These are phyloP conservation scores for Metschnikowia sp. DNA, from an alignment of 805 yeast species.

Conservation along the genomic window DNA sequence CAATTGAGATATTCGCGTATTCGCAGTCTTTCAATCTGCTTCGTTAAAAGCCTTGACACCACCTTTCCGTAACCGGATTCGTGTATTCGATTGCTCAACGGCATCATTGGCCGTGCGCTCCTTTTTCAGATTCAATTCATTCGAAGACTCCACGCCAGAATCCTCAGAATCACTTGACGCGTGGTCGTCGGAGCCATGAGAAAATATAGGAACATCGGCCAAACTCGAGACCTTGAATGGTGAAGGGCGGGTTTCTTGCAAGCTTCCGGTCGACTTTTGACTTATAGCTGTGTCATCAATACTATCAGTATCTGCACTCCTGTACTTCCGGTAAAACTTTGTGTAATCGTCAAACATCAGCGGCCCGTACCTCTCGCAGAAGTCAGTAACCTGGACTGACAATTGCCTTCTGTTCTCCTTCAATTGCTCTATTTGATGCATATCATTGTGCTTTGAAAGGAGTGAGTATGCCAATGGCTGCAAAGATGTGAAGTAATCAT, in stretches of 20 bases:
- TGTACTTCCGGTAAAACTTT: slow-evolving; percentile 28
- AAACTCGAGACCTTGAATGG: slow-evolving; percentile 20
- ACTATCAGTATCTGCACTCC: not conserved
- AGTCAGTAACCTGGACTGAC: slow-evolving; percentile 28
- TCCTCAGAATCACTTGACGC: not conserved
- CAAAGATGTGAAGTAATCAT: slow-evolving; percentile 40
- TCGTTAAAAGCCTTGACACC: too few species aligned
- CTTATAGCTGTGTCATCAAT: too few species aligned
- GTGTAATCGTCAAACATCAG: slow-evolving; percentile 37
- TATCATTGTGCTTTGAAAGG: slow-evolving; percentile 26
- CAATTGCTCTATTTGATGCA: slow-evolving; percentile 31
- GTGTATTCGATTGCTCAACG: too few species aligned
- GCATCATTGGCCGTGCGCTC: too few species aligned
- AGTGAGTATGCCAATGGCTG: slow-evolving; percentile 35
- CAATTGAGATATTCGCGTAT: too few species aligned
- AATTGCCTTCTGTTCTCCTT: slow-evolving; percentile 27
- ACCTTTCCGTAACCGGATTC: too few species aligned
- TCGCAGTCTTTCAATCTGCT: too few species aligned
- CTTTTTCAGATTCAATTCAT: too few species aligned
- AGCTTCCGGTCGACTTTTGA: not conserved
- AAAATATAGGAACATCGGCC: slow-evolving; percentile 30
- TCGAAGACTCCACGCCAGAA: too few species aligned
- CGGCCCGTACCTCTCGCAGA: slow-evolving; percentile 38
- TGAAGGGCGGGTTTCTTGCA: not conserved
- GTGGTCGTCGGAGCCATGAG: slow-evolving; percentile 9